Evolutionary conservation across 139 green algal genomes (phyloP), one percentile per base, ranked within the genome.

Genomic region (Dunaliella primolecta): DNA sequence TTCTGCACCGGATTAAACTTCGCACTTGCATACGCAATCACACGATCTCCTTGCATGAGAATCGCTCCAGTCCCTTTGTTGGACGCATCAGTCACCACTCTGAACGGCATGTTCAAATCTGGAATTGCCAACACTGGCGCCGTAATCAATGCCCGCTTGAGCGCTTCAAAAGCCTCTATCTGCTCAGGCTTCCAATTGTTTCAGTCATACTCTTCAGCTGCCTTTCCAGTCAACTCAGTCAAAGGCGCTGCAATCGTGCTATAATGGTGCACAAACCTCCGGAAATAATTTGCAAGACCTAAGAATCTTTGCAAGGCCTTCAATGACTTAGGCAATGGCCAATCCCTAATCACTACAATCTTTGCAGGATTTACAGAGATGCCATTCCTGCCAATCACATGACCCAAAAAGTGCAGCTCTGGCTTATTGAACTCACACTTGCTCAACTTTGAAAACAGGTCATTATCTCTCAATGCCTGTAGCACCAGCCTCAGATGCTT

Each of bases 231-330:
- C 29, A 93, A 76, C 2, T 82, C 57, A 36, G 84, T 89, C 7
- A 93, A 83, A 1, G 89, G 89, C 29, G 74, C 77, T 21, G 84
- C 88, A 30, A 93, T 80, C 32, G 75, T 55, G 2, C 84, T 81
- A 46, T 90, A 94, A 11, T 83, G 33, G 0, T 71, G 21, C n/a
- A 94, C 83, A 80, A 92, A 93, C 29, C 83, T 81, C 1, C 88
- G 35, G 34, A 88, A 93, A 75, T 82, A 93, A 30, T 85, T 89
- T 1, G 86, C 83, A 1, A 91, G 35, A 7, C 90, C 90, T 2
- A 93, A 70, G 81, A 94, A 93, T 30, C 35, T 80, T 2, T 75
- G 77, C 27, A 93, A 25, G 11, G 90, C 78, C 24, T 78, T 83
- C 0, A 88, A 38, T 30, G 76, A 89, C 1, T 20, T 71, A 24